Evolutionary conservation across 345 rosid genomes (phyloP), one percentile per base, ranked within the genome.

Genomic region (Theobroma cacao): DNA sequence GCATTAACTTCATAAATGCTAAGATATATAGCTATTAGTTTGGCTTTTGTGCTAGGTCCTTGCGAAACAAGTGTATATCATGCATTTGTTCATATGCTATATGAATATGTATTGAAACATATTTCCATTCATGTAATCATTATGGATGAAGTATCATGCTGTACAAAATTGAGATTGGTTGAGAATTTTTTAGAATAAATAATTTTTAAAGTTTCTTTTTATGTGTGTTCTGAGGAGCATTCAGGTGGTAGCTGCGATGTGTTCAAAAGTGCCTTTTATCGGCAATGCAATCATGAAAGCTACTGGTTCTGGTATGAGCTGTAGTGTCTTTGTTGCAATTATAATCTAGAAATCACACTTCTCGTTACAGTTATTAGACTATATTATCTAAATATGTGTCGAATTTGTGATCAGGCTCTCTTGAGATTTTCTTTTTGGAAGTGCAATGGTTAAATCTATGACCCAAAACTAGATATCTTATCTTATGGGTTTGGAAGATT

Each of bases 181-280:
- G 18, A 40, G 50, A 43, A 68, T 43, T 26, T 68, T 68, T 47
- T 26, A 26, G 14, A 18, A 12, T 8, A 34, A 68, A 17, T 48
- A 2, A 4, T 17, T 33, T 62, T n/a, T n/a, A n/a, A 41, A 31
- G 17, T 31, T 36, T 24, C 12, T 47, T 20, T 48, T 33, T 28
- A 18, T 48, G 9, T 28, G 26, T 60, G 17, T 48, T 62, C 30
- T 64, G 62, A 85, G 74, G 81, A 81, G 75, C 74, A 73, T 88
- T 88, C 91, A 95, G 99, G 93, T 93, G 82, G 87, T 95, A 59
- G 95, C 97, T 80, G 91, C 96, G 70, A 95, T 95, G 97, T 95
- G 98, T 82, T 91, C 97, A 64, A 93, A 93, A 83, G 97, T 92
- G 74, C 97, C 99, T 78, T 80, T 91, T 38, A 88, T 95, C 67